These are phyloP conservation scores for Suhomyces guaymorum DNA, from an alignment of 1,139 yeast species.

Conservation along the genomic window DNA sequence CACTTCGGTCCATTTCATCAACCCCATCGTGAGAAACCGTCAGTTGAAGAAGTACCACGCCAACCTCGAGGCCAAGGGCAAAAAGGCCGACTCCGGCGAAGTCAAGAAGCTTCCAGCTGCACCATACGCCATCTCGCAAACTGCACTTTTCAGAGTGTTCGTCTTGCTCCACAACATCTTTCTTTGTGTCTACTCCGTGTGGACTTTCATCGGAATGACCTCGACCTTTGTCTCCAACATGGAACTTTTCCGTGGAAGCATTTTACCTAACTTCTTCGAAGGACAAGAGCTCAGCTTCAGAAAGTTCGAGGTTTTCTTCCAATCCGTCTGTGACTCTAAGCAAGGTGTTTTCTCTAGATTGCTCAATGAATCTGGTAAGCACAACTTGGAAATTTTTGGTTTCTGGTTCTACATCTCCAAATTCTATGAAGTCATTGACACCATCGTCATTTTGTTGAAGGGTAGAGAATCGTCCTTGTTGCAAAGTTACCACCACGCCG, in stretches of 20 bases:
- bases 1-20: slow-evolving; percentile 56
- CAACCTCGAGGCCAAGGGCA: slow-evolving; percentile 19
- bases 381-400: slow-evolving; percentile 61
- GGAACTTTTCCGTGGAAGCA: slow-evolving; percentile 26
- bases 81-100: slow-evolving; percentile 20
- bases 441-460: slow-evolving; percentile 64
- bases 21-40: slow-evolving; percentile 41
- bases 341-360: slow-evolving; percentile 55
- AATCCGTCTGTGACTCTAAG: slow-evolving; percentile 61
- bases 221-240: slow-evolving; percentile 46
- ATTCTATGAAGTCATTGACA: slow-evolving; percentile 73
- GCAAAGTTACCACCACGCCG: slow-evolving; percentile 79
- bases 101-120: slow-evolving; percentile 51
- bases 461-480: slow-evolving; percentile 69
- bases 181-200: slow-evolving; percentile 64
- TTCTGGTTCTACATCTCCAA: slow-evolving; percentile 72
- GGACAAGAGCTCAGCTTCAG: slow-evolving; percentile 18
- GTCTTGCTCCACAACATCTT: slow-evolving; percentile 64
- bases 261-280: slow-evolving; percentile 22
- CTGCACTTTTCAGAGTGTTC: slow-evolving; percentile 50
- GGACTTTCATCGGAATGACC: slow-evolving; percentile 74
- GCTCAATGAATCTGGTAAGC: slow-evolving; percentile 26
- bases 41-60: slow-evolving; percentile 32
- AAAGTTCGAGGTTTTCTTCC: slow-evolving; percentile 47
- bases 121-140: slow-evolving; percentile 53